phyloP scores from a whole-genome alignment of 2,329 filamentous ascomycete genomes.

The Fusarium temperatum region DNA sequence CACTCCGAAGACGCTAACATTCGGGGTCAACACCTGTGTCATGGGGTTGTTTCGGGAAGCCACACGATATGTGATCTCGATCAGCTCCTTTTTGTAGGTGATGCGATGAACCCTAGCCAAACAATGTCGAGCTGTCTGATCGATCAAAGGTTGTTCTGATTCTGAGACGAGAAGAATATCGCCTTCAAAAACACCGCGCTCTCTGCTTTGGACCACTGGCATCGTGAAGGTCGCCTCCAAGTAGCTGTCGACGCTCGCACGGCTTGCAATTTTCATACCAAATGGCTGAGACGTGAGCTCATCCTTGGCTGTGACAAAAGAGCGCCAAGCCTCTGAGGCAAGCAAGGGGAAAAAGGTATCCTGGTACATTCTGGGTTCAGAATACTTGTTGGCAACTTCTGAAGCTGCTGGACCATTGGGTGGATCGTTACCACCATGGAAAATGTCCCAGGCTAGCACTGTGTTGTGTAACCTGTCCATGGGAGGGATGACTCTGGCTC shows the following conservation, averaged over 20 bases:
- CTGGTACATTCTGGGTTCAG: conserved; percentile 81
- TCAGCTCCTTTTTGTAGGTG: conserved; percentile 79
- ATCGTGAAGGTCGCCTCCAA: conserved; percentile 90
- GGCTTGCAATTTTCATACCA: conserved; percentile 86
- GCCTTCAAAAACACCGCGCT: conserved; percentile 79
- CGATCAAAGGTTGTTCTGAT: conserved; percentile 73
- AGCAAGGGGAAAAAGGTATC: conserved; percentile 90
- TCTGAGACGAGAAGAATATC: conserved; percentile 90
- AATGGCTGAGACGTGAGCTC: conserved; percentile 84
- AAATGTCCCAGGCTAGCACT: conserved; percentile 94
- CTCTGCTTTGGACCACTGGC: conserved; percentile 73
- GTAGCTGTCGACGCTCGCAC: conserved; percentile 91
- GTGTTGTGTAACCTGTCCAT: conserved; percentile 85
- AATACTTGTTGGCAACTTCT: conserved; percentile 80
- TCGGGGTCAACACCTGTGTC: conserved; percentile 70
- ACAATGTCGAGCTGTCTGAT: conserved; percentile 76
- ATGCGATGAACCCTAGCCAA: conserved; percentile 84
- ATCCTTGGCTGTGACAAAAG: conserved; percentile 88
- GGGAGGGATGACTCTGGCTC: conserved; percentile 88
- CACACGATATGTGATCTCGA: conserved; percentile 88
- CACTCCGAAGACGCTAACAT: conserved; percentile 74
- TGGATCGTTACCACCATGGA: conserved; percentile 86
- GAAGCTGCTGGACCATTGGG: conserved; percentile 79
- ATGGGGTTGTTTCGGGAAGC: conserved; percentile 73
- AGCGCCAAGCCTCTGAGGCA: conserved; percentile 94